These are phyloP conservation scores for Funneliformis caledonium DNA, from an alignment of 371 early-diverging fungal species.

Conservation along the genomic window DNA sequence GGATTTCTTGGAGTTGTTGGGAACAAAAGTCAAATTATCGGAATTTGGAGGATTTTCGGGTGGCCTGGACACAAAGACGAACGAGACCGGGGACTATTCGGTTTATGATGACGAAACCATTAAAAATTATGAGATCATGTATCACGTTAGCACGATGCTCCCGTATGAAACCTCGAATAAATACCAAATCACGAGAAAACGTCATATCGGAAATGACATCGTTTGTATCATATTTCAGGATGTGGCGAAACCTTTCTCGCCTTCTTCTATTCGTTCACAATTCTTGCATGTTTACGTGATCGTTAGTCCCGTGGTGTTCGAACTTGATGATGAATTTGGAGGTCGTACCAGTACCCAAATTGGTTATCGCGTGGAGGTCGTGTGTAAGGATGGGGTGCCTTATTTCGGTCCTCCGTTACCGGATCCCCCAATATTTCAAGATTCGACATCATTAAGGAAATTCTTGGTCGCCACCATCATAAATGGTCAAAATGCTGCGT, in stretches of 20 bases:
- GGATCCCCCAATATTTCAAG: slow-evolving; percentile 62
- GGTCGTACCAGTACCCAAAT: slow-evolving; percentile 8
- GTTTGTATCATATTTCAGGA: slow-evolving; percentile 77
- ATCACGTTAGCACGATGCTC: slow-evolving; percentile 81
- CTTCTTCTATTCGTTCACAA: slow-evolving; percentile 66
- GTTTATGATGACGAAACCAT: slow-evolving; percentile 69
- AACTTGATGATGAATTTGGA: slow-evolving; percentile 43
- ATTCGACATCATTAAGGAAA: slow-evolving; percentile 53
- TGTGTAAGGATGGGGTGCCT: slow-evolving; percentile 62
- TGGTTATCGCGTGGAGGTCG: slow-evolving; percentile 58
- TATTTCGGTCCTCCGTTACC: slow-evolving; percentile 70
- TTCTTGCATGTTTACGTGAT: slow-evolving; percentile 77
- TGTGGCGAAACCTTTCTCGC: slow-evolving; percentile 64
- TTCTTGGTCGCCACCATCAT: slow-evolving; percentile 63
- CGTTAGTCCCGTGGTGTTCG: slow-evolving; percentile 52
- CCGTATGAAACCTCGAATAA: slow-evolving; percentile 70
- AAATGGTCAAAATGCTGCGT: slow-evolving; percentile 76
- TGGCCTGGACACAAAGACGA: slow-evolving; percentile 38
- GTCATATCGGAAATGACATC: slow-evolving; percentile 88
- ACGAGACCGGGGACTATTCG: slow-evolving; percentile 77
- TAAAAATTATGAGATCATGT: slow-evolving; percentile 86
- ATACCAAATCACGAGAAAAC: slow-evolving; percentile 83
- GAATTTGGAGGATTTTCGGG: slow-evolving; percentile 8
- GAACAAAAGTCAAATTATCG: not conserved
- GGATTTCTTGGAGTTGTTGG: slow-evolving; percentile 3